A percentile compares a stretch with the other conserved stretches of the same genome.
These are phyloP conservation scores for Styphnolobium japonicum DNA, from an alignment of 306 rosid species.

Conservation along the genomic window DNA sequence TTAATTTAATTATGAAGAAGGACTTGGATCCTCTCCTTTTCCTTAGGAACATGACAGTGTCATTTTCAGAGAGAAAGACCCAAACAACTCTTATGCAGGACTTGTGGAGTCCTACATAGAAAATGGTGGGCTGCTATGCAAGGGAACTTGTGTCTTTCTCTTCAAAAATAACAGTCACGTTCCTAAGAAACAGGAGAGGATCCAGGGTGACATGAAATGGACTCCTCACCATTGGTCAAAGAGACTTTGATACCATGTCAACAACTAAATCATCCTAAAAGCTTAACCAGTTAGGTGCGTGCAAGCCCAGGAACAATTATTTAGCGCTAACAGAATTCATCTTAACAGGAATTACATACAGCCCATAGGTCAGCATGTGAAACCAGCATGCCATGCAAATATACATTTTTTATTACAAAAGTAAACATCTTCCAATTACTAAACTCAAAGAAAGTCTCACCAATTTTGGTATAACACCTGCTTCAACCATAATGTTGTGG, in stretches of 20 bases:
- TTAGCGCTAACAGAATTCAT: constrained; percentile 1
- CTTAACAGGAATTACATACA: constrained; percentile 6
- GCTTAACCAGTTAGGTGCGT: background rate
- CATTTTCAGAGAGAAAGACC: too few relatives aligned
- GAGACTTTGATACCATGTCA: background rate
- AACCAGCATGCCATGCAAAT: constrained; percentile 7
- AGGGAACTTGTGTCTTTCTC: background rate
- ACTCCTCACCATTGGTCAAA: background rate
- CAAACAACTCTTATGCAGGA: too few relatives aligned
- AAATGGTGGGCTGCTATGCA: background rate
- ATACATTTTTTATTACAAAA: background rate
- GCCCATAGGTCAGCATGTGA: constrained; percentile 8
- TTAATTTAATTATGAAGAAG: too few relatives aligned
- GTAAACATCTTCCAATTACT: background rate
- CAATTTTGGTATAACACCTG: constrained; percentile 79
- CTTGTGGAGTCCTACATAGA: background rate
- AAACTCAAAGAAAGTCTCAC: constrained; percentile 48
- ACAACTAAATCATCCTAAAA: background rate
- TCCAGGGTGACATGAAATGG: background rate
- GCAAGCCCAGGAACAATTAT: background rate
- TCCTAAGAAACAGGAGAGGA: background rate
- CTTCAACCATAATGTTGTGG: constrained; percentile 75
- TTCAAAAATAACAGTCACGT: background rate
- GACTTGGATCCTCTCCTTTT: too few relatives aligned
- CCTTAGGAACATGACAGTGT: too few relatives aligned